A percentile compares a stretch with the other conserved stretches of the same genome.
These are phyloP conservation scores for Pseudogymnoascus sp. DNA, from an alignment of 2,329 filamentous ascomycete species.

Conservation along the genomic window DNA sequence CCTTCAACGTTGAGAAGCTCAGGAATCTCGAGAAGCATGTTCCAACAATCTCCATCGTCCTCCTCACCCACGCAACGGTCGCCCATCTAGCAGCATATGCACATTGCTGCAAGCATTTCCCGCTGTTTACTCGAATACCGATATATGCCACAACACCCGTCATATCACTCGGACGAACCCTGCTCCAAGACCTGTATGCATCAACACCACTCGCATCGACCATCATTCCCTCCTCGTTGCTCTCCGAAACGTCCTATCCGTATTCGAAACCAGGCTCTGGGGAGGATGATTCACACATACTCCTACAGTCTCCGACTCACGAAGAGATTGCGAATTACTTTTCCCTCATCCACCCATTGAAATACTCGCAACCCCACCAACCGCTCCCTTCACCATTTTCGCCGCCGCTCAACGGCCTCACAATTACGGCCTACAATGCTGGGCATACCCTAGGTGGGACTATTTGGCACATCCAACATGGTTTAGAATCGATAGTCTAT, in stretches of 20 bases:
- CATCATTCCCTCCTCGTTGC: conserved; percentile 62
- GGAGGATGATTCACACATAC: conserved; percentile 42
- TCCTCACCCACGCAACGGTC: conserved; percentile 87
- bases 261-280: conserved; percentile 42
- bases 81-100: conserved; percentile 88
- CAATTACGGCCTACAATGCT: conserved; percentile 92
- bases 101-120: conserved; percentile 94
- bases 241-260: conserved; percentile 55
- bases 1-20: conserved; percentile 73
- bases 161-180: conserved; percentile 81
- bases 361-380: conserved; percentile 94
- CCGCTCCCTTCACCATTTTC: conserved; percentile 80
- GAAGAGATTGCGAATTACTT: conserved; percentile 94
- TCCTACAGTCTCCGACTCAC: conserved; percentile 61
- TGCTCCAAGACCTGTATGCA: conserved; percentile 85
- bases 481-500: conserved; percentile 92
- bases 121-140: conserved; percentile 82
- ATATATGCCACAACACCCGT: conserved; percentile 92
- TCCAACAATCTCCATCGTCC: conserved; percentile 82
- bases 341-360: conserved; percentile 78
- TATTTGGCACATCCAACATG: conserved; percentile 98
- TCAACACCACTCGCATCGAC: conserved; percentile 84
- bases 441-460: conserved; percentile 93
- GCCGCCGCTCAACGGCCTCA: conserved; percentile 80
- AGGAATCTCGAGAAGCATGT: conserved; percentile 89